Evolutionary conservation across 805 yeast species (phyloP).

Genomic region (Candida silvicultrix): DNA sequence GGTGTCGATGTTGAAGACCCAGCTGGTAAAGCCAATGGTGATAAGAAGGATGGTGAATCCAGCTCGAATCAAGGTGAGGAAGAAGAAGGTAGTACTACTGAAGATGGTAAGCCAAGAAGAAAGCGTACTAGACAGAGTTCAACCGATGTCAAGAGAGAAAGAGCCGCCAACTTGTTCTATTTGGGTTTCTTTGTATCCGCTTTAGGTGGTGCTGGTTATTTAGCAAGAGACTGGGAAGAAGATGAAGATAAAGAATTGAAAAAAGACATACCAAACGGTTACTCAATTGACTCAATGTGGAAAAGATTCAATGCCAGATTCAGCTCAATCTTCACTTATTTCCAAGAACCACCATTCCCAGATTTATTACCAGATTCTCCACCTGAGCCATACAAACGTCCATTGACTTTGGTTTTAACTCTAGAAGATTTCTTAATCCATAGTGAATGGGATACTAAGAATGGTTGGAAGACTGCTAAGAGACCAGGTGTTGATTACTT

Average conservation of each 20-base stretch:
- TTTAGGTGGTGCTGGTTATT: slow-evolving; percentile 55
- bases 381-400: slow-evolving; percentile 87
- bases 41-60: not conserved
- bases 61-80: slow-evolving; percentile 1
- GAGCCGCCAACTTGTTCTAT: slow-evolving; percentile 70
- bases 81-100: slow-evolving; percentile 21
- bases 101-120: slow-evolving; percentile 17
- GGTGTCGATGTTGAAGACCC: slow-evolving; percentile 60
- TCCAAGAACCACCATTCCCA: slow-evolving; percentile 91
- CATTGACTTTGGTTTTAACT: slow-evolving; percentile 81
- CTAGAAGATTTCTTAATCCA: slow-evolving; percentile 89
- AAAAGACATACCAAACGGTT: slow-evolving; percentile 57
- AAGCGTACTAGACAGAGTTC: slow-evolving; percentile 61
- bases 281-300: slow-evolving; percentile 57
- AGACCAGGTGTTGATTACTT: slow-evolving; percentile 98
- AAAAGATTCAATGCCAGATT: slow-evolving; percentile 67
- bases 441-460: slow-evolving; percentile 83
- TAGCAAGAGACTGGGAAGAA: slow-evolving; percentile 83
- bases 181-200: slow-evolving; percentile 41
- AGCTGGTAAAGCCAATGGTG: slow-evolving; percentile 13
- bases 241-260: slow-evolving; percentile 59
- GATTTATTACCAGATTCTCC: slow-evolving; percentile 89
- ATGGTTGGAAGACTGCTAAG: slow-evolving; percentile 98
- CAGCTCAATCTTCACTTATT: slow-evolving; percentile 68
- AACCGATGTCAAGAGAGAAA: slow-evolving; percentile 77